phyloP scores from a whole-genome alignment of 352 stramenopile species.

The Blastocystis sp. region DNA sequence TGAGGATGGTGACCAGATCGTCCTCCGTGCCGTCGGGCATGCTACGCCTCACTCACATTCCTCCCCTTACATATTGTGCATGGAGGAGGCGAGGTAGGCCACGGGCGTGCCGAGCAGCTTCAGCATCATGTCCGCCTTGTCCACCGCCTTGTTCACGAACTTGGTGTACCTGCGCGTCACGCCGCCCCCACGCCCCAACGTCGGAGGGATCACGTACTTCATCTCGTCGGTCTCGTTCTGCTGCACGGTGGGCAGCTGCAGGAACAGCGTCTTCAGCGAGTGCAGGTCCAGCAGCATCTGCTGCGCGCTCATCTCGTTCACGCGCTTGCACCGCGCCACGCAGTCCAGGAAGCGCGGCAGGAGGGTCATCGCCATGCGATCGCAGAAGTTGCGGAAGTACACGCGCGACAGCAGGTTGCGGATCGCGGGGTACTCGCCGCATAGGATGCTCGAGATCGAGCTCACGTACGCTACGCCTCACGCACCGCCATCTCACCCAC shows the following conservation, averaged over 20 bases:
- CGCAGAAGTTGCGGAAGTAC: slow-evolving; percentile 95
- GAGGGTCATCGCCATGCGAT: slow-evolving; percentile 90
- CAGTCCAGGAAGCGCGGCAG: slow-evolving; percentile 74
- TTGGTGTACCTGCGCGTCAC: slow-evolving; percentile 85
- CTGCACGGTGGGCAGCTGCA: slow-evolving; percentile 85
- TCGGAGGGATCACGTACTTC: slow-evolving; percentile 47
- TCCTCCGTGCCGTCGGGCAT: slow-evolving; percentile 43
- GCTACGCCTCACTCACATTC: slow-evolving; percentile 56
- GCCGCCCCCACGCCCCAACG: background rate
- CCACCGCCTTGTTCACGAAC: slow-evolving; percentile 79
- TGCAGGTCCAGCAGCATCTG: slow-evolving; percentile 76
- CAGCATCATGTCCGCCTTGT: slow-evolving; percentile 83
- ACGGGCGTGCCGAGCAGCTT: slow-evolving; percentile 93
- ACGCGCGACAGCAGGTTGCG: slow-evolving; percentile 82
- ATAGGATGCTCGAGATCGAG: slow-evolving; percentile 86
- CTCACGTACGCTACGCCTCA: slow-evolving; percentile 80
- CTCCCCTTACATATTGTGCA: slow-evolving; percentile 83
- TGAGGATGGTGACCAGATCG: slow-evolving; percentile 31
- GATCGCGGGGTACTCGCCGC: slow-evolving; percentile 84
- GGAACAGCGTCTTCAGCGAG: background rate
- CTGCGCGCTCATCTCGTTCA: slow-evolving; percentile 93
- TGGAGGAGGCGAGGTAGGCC: slow-evolving; percentile 85
- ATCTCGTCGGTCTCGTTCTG: slow-evolving; percentile 74
- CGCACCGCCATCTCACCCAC: background rate
- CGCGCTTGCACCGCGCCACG: slow-evolving; percentile 73